Evolutionary conservation across 345 rosid genomes (phyloP).

Genomic region (Heritiera littoralis): DNA sequence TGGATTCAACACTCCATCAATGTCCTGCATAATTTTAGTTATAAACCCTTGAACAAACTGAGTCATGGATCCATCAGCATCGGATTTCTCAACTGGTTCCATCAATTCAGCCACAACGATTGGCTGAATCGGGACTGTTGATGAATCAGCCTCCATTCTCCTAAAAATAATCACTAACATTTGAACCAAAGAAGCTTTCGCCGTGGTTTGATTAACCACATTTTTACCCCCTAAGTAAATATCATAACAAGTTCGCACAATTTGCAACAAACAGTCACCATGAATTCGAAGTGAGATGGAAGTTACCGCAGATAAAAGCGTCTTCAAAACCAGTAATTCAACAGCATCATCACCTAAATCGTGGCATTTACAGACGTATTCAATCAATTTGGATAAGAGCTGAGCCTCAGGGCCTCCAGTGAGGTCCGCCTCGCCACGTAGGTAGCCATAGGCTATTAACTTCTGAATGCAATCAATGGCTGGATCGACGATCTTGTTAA

Average conservation of each 20-base stretch:
- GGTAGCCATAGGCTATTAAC: constrained; percentile 79
- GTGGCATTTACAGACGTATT: constrained; percentile 79
- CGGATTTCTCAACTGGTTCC: constrained; percentile 86
- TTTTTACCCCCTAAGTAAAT: constrained; percentile 90
- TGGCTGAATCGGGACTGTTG: constrained; percentile 92
- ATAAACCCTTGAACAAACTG: constrained; percentile 54
- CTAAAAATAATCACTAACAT: constrained; percentile 95
- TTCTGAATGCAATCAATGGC: constrained; percentile 91
- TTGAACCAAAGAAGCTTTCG: constrained; percentile 93
- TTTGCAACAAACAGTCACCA: constrained; percentile 85
- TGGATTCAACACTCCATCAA: constrained; percentile 50
- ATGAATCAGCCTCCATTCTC: constrained; percentile 99
- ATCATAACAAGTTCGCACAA: constrained; percentile 93
- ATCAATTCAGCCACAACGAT: constrained; percentile 97
- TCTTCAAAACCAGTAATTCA: constrained; percentile 71
- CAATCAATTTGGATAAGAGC: constrained; percentile 67
- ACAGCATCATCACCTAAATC: constrained; percentile 80
- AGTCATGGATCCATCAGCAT: constrained; percentile 27
- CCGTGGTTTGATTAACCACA: constrained; percentile 87
- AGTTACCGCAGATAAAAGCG: constrained; percentile 86
- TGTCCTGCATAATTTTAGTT: constrained; percentile 58
- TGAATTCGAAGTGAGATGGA: constrained; percentile 85
- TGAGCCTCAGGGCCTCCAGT: constrained; percentile 68
- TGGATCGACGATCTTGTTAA: constrained; percentile 91
- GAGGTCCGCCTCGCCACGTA: constrained; percentile 98